Base-by-base conservation (phyloP, 352 stramenopile species). In the Globisporangium camurandrum region DNA sequence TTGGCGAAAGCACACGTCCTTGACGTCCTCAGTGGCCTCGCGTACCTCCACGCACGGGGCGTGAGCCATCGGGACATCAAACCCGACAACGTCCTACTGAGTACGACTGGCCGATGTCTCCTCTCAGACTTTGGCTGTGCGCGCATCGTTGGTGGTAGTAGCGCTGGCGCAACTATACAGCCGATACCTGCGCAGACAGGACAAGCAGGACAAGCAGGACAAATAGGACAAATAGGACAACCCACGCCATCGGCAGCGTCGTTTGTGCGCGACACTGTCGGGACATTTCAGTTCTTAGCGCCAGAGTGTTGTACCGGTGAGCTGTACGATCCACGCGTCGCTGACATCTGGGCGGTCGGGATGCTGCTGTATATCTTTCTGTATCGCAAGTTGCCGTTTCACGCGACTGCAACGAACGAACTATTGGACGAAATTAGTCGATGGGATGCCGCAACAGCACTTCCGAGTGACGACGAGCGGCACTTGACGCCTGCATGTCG, bases 11-110 rank as follows among this genome's bases (percentile, higher is more conserved):
- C 49, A 6, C 84, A 95, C 40, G 43, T 86, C 33, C 62, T 59
- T 0, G 87, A 95, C 42, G 78, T 96, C 26, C 48, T 94, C 4
- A 59, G 83, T 40, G 87, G 84, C 17, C 60, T 96, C 31, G 49
- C 75, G 36, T 96, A 96, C 26, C 57, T 96, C 5, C 87, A 95
- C 55, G 34, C 46, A 11, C 71, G 69, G 16, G 54, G 70, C 47
- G 70, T 96, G 42, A 93, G 86, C 40, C 87, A 96, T 57, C 82
- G 87, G 19, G 87, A 96, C 53, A 77, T 96, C 37, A 96, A 96
- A 72, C 86, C 87, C 1, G 84, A 93, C 42, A 96, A 96, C 48
- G 65, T 96, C 12, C 64, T 96, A 12, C 50, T 96, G 20, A 95
- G 88, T 38, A 72, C 60, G n/a, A 61, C 66, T 4, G 71, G 70